Evolutionary conservation across 1,284 basidiomycete genomes (phyloP), one percentile per base, ranked within the genome.

Genomic region (Trichosporon sp.): DNA sequence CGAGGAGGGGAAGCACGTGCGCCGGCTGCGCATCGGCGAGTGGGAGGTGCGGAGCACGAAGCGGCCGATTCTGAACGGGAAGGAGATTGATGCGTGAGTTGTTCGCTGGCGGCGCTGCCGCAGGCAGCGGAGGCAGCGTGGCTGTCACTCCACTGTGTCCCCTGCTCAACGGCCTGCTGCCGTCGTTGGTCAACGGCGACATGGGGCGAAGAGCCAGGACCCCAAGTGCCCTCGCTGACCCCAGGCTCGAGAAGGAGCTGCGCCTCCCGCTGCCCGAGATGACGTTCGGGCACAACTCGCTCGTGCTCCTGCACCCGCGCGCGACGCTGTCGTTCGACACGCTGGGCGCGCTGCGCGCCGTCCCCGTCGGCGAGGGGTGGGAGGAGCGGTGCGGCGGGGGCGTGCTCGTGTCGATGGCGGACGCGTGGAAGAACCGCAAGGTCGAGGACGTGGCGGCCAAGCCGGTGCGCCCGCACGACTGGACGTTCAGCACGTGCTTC

Each of bases 401-500:
- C 0, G 93, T 99, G 73, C 93, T 95, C 77, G 96, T 99, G 11
- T 90, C 91, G 13, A 92, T 99, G 83, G 94, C 96, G 0, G 92
- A 97, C 69, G 91, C 91, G 68, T 99, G 96, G 96, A 85, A 94
- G 70, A 89, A 91, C 81, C 88, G 95, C 91, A 92, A 67, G 65
- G 84, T 76, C 27, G 56, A 60, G 56, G 56, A 60, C 29, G 56
- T 60, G 18, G 56, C 56, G 15, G 56, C 90, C 3, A 88, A 90
- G 44, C 84, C 88, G 0, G 90, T 92, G 2, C 95, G 95, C 75
- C 91, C 91, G 1, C 98, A 93, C 82, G 97, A 99, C 80, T 99
- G 97, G 97, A 99, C 97, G 5, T 99, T 97, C 81, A 97, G 95
- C 0, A 92, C 92, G 2, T 89, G 87, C 0, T 96, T 98, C 78